These are phyloP conservation scores for Termitomyces titanicus DNA, from an alignment of 768 basidiomycete species.

Conservation along the genomic window DNA sequence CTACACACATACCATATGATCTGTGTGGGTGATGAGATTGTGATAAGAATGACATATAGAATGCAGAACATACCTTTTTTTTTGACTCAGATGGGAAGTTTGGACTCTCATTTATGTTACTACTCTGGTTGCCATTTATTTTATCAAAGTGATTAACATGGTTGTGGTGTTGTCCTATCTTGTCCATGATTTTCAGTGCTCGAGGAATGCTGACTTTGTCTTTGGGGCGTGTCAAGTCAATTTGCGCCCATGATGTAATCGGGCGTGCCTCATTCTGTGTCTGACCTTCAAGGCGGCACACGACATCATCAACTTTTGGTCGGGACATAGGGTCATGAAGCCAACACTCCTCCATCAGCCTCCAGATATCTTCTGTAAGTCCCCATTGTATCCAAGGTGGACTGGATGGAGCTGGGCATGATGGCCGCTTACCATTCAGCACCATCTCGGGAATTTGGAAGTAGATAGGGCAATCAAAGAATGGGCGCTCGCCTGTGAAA, in stretches of 20 bases:
- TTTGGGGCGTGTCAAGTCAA: neutral
- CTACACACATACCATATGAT: no score
- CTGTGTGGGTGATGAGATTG: no score
- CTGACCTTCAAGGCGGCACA: slow-evolving; percentile 43
- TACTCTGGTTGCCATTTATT: no score
- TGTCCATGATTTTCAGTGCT: neutral
- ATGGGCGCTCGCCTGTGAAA: neutral
- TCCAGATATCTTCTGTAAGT: neutral
- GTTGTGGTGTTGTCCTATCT: neutral
- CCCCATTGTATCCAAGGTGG: neutral
- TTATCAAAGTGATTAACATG: neutral
- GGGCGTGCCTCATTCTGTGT: neutral
- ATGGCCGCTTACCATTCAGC: neutral
- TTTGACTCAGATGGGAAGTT: no score
- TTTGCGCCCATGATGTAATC: no score
- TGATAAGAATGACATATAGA: no score
- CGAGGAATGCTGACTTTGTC: neutral
- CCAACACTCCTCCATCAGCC: neutral
- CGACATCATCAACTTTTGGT: neutral
- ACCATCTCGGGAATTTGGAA: neutral
- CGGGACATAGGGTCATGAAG: neutral
- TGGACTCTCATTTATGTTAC: no score
- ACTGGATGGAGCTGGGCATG: neutral
- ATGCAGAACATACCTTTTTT: no score
- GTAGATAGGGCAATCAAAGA: neutral